Evolutionary conservation across 2,329 filamentous ascomycete species (phyloP), one percentile per base, ranked within the genome.

Genomic region (Trichoderma cornu-damae): DNA sequence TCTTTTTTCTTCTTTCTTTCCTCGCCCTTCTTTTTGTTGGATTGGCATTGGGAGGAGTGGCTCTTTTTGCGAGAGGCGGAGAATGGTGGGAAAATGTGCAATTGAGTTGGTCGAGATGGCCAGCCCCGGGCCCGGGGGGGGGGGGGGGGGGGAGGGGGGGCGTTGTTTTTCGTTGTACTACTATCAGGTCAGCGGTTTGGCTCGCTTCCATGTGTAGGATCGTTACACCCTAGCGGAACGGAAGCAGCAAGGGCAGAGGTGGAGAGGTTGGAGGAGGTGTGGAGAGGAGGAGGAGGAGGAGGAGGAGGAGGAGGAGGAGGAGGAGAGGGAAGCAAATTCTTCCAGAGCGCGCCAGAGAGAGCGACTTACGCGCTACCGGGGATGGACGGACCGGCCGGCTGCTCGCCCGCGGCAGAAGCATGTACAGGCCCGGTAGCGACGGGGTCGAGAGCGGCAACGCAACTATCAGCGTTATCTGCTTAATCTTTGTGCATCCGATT

Each of bases 161-260:
- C n/a, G n/a, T n/a, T n/a, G n/a, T n/a, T n/a, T n/a, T n/a, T n/a
- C n/a, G n/a, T n/a, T n/a, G 8, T 28, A 28, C 3, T 34, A 34
- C 3, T 11, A 14, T 11, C 6, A 34, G 22, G 20, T 16, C 32
- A 28, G 46, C 30, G 16, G n/a, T 12, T 35, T 35, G 32, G 30
- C 28, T 53, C 49, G 38, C n/a, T 30, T 28, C 20, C 14, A 53
- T 43, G 30, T 32, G 35, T 35, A 34, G 44, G 28, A 14, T 22
- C n/a, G n/a, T n/a, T n/a, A n/a, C n/a, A n/a, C n/a, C n/a, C n/a
- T 42, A 42, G 51, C 51, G 40, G 24, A 37, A 18, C 51, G 40
- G 51, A 46, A 20, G 32, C 32, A 54, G 32, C 51, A 34, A 18
- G 20, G 26, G 48, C 34, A 28, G 34, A 28, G 12, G 24, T 38